Conservation (phyloP, 2,329 filamentous ascomycete species). For the Pyrenophora teres region DNA sequence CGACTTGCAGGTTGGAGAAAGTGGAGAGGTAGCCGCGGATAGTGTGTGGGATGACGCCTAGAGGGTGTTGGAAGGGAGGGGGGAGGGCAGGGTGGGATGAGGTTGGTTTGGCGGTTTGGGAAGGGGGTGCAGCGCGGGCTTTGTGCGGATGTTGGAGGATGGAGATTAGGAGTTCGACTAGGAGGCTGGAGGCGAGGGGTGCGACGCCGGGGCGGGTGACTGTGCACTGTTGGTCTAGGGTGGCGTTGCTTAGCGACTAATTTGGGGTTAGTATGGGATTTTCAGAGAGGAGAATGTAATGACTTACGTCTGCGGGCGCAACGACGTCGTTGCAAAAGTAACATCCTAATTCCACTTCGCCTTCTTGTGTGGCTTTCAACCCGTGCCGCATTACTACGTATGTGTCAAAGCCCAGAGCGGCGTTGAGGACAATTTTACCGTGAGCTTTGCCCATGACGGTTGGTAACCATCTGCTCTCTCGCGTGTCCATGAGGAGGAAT, state of each 20-base stretch:
- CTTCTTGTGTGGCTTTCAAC: slow-evolving; percentile 57
- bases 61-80: slow-evolving; percentile 60
- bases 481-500: slow-evolving; percentile 95
- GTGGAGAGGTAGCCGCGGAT: slow-evolving; percentile 76
- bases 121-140: slow-evolving; percentile 32
- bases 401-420: slow-evolving; percentile 92
- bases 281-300: background rate
- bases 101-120: slow-evolving; percentile 13
- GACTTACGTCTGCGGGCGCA: slow-evolving; percentile 83
- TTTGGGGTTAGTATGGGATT: background rate
- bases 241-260: slow-evolving; percentile 90
- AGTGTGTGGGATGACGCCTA: slow-evolving; percentile 76
- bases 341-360: slow-evolving; percentile 77
- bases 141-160: slow-evolving; percentile 71
- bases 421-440: slow-evolving; percentile 95
- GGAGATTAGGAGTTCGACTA: slow-evolving; percentile 88
- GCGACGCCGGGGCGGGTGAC: slow-evolving; percentile 93
- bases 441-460: slow-evolving; percentile 94
- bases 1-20: slow-evolving; percentile 75
- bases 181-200: slow-evolving; percentile 84
- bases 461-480: slow-evolving; percentile 92
- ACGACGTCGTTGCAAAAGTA: slow-evolving; percentile 99
- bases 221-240: slow-evolving; percentile 96
- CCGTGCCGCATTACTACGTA: slow-evolving; percentile 98
- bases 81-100: slow-evolving; percentile 36